Evolutionary conservation across 345 rosid species (phyloP).

Genomic region (Gossypium rotundifolium): DNA sequence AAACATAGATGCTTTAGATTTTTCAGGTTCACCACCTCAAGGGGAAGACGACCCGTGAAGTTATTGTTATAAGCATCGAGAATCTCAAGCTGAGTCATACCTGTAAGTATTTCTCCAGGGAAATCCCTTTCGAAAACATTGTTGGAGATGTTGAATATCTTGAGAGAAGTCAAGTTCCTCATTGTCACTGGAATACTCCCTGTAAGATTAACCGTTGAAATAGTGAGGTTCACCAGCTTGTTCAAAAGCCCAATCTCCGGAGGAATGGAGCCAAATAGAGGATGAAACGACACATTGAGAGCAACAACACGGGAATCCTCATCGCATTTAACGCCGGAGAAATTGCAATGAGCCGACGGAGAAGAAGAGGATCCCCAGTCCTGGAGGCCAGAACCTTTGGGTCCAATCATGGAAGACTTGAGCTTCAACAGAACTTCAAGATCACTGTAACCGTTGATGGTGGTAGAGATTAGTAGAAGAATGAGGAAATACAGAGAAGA

Average conservation of each 20-base stretch:
- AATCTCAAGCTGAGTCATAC: conserved; percentile 51
- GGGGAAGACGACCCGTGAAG: conserved; percentile 54
- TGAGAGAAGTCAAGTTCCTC: conserved; percentile 49
- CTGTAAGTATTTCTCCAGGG: conserved; percentile 45
- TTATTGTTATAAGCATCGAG: conserved; percentile 68
- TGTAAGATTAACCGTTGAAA: conserved; percentile 42
- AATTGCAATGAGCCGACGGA: conserved; percentile 58
- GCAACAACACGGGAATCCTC: conserved; percentile 45
- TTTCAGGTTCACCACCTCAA: conserved; percentile 38
- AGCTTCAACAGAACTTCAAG: conserved; percentile 54
- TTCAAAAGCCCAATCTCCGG: conserved; percentile 60
- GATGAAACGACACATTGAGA: conserved; percentile 43
- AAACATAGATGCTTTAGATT: conserved; percentile 51
- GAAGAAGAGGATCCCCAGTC: conserved; percentile 56
- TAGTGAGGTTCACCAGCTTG: conserved; percentile 57
- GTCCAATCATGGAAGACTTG: conserved; percentile 59
- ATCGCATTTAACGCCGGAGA: conserved; percentile 78
- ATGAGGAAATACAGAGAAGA: conserved; percentile 14
- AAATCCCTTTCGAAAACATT: conserved; percentile 47
- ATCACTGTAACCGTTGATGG: conserved; percentile 36
- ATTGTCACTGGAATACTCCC: conserved; percentile 54
- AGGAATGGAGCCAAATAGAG: conserved; percentile 52
- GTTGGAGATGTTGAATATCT: conserved; percentile 56
- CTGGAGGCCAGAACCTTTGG: conserved; percentile 43
- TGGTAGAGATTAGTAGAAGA: conserved; percentile 19